Percentiles rank a stretch among this genome's conserved stretches.
These are phyloP conservation scores for Cytospora mali DNA, from an alignment of 2,329 filamentous ascomycete genomes.

Conservation along the genomic window DNA sequence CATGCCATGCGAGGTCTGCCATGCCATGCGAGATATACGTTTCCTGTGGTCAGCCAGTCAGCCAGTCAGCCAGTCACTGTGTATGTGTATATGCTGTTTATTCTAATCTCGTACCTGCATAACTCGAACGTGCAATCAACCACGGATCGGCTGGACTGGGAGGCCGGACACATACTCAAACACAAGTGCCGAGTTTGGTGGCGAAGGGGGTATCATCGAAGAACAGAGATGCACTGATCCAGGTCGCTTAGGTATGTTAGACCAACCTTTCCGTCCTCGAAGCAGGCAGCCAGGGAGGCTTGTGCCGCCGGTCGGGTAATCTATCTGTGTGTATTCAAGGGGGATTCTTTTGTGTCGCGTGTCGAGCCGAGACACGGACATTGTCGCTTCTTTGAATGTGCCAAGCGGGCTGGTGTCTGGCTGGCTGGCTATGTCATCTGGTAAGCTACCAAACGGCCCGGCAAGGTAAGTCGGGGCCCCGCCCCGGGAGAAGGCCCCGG, in stretches of 20 bases:
- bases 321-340: not conserved
- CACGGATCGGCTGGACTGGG: not conserved
- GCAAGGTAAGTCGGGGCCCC: not conserved
- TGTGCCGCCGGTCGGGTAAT: not conserved
- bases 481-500: not conserved
- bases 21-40: not conserved
- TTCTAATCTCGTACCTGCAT: not conserved
- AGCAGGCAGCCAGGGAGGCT: not conserved
- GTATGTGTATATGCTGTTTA: not conserved
- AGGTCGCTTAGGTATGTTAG: not conserved
- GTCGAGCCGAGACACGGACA: not conserved
- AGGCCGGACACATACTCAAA: too few species aligned
- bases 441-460: not conserved
- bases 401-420: not conserved
- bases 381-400: not conserved
- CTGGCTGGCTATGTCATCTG: not conserved
- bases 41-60: not conserved
- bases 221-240: not conserved
- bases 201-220: not conserved
- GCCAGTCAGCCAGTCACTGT: too few species aligned
- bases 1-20: not conserved
- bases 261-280: too few species aligned
- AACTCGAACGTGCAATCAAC: not conserved
- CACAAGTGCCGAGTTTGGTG: not conserved
- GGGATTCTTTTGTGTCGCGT: conserved; percentile 1